These are phyloP conservation scores for Ciborinia camelliae DNA, from an alignment of 2,329 filamentous ascomycete genomes.

Conservation along the genomic window DNA sequence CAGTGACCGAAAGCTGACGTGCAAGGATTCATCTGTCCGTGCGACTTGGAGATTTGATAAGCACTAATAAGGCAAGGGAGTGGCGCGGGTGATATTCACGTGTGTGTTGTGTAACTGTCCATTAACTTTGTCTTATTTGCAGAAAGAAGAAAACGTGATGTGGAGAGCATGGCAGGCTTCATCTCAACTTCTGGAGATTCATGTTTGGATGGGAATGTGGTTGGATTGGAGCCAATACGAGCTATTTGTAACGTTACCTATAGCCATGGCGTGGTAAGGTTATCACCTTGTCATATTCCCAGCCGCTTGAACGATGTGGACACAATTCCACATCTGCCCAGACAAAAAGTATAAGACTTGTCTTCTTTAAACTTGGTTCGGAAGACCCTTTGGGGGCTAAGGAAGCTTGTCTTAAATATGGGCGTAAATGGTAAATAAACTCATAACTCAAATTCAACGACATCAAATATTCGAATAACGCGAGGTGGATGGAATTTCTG, in stretches of 20 bases:
- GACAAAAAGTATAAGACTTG: background rate
- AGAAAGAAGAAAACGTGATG: too few relatives aligned
- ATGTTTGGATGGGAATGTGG: too few relatives aligned
- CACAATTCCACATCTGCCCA: background rate
- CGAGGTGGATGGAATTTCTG: background rate
- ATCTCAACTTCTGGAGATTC: too few relatives aligned
- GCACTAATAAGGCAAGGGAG: slow-evolving; percentile 1
- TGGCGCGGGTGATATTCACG: background rate
- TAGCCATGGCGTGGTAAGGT: too few relatives aligned
- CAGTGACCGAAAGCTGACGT: background rate
- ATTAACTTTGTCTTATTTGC: too few relatives aligned
- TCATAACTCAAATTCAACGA: slow-evolving; percentile 16
- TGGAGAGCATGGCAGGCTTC: too few relatives aligned
- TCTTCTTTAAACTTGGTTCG: background rate
- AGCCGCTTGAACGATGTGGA: background rate
- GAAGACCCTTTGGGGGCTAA: slow-evolving; percentile 13
- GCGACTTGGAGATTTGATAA: background rate
- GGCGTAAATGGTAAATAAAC: background rate
- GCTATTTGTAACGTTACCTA: too few relatives aligned
- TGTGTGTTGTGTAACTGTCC: too few relatives aligned
- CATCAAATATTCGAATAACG: background rate
- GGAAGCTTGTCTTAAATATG: slow-evolving; percentile 7
- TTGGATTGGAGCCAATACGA: too few relatives aligned
- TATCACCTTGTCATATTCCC: too few relatives aligned
- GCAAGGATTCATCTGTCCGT: background rate